These are phyloP conservation scores for Xanthoparmelia taractica DNA, from an alignment of 495 filamentous ascomycete species.

Conservation along the genomic window DNA sequence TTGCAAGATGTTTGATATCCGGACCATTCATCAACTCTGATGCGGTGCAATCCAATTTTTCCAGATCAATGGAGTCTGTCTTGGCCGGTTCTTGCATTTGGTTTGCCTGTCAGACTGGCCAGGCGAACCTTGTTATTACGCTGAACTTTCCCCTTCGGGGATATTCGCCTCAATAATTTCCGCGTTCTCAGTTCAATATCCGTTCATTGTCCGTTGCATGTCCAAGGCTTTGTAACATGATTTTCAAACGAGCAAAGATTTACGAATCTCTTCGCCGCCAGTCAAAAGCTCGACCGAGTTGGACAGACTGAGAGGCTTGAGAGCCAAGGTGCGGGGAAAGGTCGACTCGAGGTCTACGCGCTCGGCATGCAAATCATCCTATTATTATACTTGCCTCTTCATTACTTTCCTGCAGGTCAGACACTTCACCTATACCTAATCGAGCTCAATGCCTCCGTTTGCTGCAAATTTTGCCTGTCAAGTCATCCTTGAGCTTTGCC, in stretches of 20 bases:
- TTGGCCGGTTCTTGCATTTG: not conserved
- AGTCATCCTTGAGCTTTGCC: not conserved
- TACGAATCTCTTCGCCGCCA: constrained; percentile 22
- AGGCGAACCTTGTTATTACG: not conserved
- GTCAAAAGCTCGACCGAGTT: constrained; percentile 9
- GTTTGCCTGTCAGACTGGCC: not conserved
- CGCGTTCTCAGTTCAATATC: not conserved
- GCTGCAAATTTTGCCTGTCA: not conserved
- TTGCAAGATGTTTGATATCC: not conserved
- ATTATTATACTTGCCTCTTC: not conserved
- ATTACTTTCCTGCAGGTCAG: not conserved
- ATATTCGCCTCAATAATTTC: not conserved
- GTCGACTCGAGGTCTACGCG: not conserved
- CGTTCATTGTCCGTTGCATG: too few species aligned
- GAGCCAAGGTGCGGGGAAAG: not conserved
- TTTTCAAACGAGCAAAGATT: not conserved
- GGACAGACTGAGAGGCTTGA: not conserved
- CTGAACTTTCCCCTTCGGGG: not conserved
- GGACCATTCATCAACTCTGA: not conserved
- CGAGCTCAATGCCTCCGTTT: not conserved
- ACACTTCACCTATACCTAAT: not conserved
- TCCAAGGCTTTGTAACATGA: not conserved
- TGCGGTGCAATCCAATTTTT: not conserved
- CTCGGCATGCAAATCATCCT: not conserved
- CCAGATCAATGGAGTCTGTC: not conserved